Evolutionary conservation across 2,329 filamentous ascomycete species (phyloP), one percentile per base, ranked within the genome.

Genomic region (Microthyrium microscopicum): DNA sequence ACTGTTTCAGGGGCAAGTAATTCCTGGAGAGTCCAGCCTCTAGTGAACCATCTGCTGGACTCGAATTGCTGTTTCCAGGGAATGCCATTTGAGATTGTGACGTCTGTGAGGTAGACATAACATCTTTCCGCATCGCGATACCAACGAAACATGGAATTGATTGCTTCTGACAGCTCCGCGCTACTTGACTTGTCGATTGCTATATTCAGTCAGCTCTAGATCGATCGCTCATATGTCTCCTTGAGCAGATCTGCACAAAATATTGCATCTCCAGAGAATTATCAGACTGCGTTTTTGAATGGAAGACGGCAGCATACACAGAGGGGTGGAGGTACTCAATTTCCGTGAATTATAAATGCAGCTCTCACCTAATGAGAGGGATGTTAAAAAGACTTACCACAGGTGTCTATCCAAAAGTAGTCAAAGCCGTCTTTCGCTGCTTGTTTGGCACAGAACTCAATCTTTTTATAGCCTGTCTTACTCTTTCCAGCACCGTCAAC

Each of bases 401-500:
- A 54, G 1, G 53, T 56, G 39, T 57, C 55, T 4, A 54, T 42
- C 54, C 55, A 58, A n/a, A 46, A 40, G 26, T 52, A 55, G 4
- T 39, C 31, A 4, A 41, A 7, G 7, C n/a, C 24, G 20, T 32
- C 18, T n/a, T 15, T 16, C n/a, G 15, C 30, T 8, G 40, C 40
- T 39, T 34, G 31, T 28, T 34, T 22, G 33, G 20, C 5, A 24
- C 31, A 19, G 28, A 29, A 34, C 28, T 37, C 13, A 21, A 37
- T 39, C 33, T 40, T 21, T 31, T 40, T 5, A 34, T 37, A 22
- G 2, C 42, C 19, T 28, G 35, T 25, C 39, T 34, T 32, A 24
- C 33, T 31, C n/a, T 37, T 15, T 15, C 22, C 20, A 18, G 16
- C 13, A 9, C 25, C 20, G 6, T 16, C 16, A 4, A 6, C 15